Evolutionary conservation across 2,329 filamentous ascomycete species (phyloP), one percentile per base, ranked within the genome.

Genomic region (Aspergillus fischeri): DNA sequence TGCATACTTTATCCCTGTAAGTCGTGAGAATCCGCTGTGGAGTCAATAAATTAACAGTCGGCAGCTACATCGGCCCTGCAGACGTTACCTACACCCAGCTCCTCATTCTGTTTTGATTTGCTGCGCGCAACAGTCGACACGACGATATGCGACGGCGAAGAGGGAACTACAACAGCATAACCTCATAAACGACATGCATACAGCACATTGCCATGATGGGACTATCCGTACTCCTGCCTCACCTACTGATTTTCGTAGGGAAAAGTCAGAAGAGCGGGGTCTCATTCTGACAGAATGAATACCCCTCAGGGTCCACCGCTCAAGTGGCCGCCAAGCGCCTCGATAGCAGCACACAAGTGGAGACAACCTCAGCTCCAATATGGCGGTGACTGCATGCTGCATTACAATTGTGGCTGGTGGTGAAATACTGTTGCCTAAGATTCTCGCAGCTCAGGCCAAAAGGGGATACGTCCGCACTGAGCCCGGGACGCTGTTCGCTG

Each of bases 241-340:
- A 21, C 11, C 20, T 9, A 24, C 20, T 47, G 24, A 47, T 24
- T 27, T 11, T 24, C 42, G 3, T 5, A 11, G 10, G 21, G 11
- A 27, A 11, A 11, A 21, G 27, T 6, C 24, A 47, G 11, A 47
- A 17, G 21, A 24, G 44, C 44, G 44, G 44, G 44, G 21, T 47
- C 44, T 5, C 1, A 11, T 7, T 4, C 10, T 3, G 10, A 24
- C 42, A 45, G 9, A 45, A 14, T 47, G 1, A 27, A 17, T 47
- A 27, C 52, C 55, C 52, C 49, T 45, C 38, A 55, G 41, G 58
- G 45, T 55, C 58, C 58, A 58, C 58, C 47, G 51, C 29, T 60
- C 51, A 58, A 55, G 35, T 55, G 55, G 53, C 53, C 35, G 58
- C 58, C 58, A 60, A 60, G 58, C 47, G 41, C 32, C 51, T 32